Percentiles rank a stretch among this genome's conserved stretches.
These are phyloP conservation scores for Acer negundo DNA, from an alignment of 345 rosid genomes.

Conservation along the genomic window DNA sequence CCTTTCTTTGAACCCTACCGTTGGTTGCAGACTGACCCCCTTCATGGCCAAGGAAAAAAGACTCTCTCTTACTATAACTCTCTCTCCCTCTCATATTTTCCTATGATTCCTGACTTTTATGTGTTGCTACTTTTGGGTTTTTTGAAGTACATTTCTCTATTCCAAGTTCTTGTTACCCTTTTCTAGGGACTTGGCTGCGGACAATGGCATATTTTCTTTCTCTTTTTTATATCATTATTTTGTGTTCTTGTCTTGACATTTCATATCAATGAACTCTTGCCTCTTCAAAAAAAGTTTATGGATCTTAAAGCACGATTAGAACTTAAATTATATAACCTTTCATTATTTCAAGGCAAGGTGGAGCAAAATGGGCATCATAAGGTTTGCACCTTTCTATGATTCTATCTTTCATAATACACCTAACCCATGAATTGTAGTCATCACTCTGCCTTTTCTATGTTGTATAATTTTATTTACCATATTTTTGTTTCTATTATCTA, in stretches of 20 bases:
- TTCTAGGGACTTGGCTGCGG: background rate
- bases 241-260: constrained; percentile 34
- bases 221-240: background rate
- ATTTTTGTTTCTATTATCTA: constrained; percentile 6
- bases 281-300: constrained; percentile 65
- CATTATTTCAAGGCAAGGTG: constrained; percentile 83
- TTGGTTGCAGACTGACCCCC: too few relatives aligned
- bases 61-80: too few relatives aligned
- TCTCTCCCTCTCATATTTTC: too few relatives aligned
- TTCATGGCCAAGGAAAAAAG: too few relatives aligned
- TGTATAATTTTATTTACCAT: constrained; percentile 8
- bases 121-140: too few relatives aligned
- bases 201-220: background rate
- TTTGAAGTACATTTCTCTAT: too few relatives aligned
- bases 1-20: too few relatives aligned
- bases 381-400: constrained; percentile 44
- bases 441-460: constrained; percentile 14
- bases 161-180: background rate
- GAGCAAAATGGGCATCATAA: constrained; percentile 98
- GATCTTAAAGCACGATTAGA: constrained; percentile 81
- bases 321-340: constrained; percentile 83
- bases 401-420: constrained; percentile 5
- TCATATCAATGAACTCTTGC: constrained; percentile 80
- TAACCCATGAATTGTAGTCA: constrained; percentile 11
- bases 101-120: background rate